Evolutionary conservation across 2,329 filamentous ascomycete species (phyloP), one percentile per base, ranked within the genome.

Genomic region (Neofusicoccum sp.): DNA sequence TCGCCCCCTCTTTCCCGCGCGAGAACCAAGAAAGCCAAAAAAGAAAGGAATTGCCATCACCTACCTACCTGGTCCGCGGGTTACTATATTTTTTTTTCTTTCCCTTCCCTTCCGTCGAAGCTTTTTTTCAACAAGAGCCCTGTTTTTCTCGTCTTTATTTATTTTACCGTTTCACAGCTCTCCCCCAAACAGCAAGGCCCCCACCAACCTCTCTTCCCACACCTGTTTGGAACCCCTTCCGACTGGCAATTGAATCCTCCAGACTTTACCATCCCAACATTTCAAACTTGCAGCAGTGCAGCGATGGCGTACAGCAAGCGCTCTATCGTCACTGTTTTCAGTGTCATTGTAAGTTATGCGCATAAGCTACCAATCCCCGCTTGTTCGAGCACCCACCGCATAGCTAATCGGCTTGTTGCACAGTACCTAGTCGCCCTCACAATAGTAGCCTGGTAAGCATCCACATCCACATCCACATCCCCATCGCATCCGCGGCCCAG

Each of bases 351-450:
- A 44, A 43, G 61, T 44, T 22, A 28, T 3, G 6, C 8, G 1
- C 34, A 36, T 41, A 29, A 22, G 22, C 22, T 22, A 22, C 22
- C 22, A 22, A 22, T 22, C 22, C 22, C 22, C 22, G 22, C 22
- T 22, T 22, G 22, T 22, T 22, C 22, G 22, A 22, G 22, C 22
- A 22, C 22, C 22, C 12, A 22, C 37, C 33, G 56, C 6, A n/a
- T 31, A n/a, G 36, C 62, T 64, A 22, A 64, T 56, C n/a, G 2
- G 6, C 16, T 7, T 9, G 11, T 63, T 3, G 31, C n/a, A 9
- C 54, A 77, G 74, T 77, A 74, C 63, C 72, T 78, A 44, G 54
- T 70, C 58, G 61, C 63, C 56, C 71, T 77, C 60, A 77, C 75
- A 6, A 63, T 66, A 31, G 66, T 78, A 45, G 73, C 75, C 12